Evolutionary conservation across 352 stramenopile species (phyloP).

Genomic region (Phytophthora sansomeana): DNA sequence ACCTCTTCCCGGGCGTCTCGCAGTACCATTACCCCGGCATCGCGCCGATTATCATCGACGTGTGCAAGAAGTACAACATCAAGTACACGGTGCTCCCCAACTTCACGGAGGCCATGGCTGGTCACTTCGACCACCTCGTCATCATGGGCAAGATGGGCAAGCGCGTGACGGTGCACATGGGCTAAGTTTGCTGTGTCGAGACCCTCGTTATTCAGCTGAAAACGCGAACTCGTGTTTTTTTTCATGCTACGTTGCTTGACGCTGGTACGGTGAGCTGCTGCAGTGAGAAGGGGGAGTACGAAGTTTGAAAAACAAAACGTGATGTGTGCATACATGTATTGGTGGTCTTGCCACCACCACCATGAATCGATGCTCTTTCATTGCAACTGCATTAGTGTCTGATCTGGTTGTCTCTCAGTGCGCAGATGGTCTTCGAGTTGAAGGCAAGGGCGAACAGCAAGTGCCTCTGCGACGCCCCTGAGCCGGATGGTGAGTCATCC

Average conservation of each 20-base stretch:
- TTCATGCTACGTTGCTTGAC: slow-evolving; percentile 9
- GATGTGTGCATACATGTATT: slow-evolving; percentile 33
- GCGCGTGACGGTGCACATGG: slow-evolving; percentile 86
- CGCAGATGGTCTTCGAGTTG: neutral
- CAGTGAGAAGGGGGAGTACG: neutral
- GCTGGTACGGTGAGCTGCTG: neutral
- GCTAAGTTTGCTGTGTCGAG: slow-evolving; percentile 49
- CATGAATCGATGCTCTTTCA: slow-evolving; percentile 31
- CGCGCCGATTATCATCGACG: slow-evolving; percentile 92
- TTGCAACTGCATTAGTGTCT: slow-evolving; percentile 14
- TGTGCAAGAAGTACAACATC: slow-evolving; percentile 94
- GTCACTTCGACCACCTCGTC: slow-evolving; percentile 91
- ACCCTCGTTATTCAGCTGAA: slow-evolving; percentile 3
- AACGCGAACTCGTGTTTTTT: neutral
- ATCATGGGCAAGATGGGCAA: slow-evolving; percentile 89
- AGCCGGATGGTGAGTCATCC: slow-evolving; percentile 29
- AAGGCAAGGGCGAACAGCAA: neutral
- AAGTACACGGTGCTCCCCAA: slow-evolving; percentile 91
- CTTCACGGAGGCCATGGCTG: slow-evolving; percentile 80
- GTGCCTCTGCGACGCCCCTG: slow-evolving; percentile 12
- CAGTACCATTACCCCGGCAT: slow-evolving; percentile 94
- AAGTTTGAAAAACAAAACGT: neutral
- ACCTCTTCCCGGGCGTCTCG: slow-evolving; percentile 94
- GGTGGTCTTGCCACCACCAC: slow-evolving; percentile 15
- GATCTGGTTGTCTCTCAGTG: neutral